Evolutionary conservation across 2,329 filamentous ascomycete genomes (phyloP).

Genomic region (Fusarium xylarioides): DNA sequence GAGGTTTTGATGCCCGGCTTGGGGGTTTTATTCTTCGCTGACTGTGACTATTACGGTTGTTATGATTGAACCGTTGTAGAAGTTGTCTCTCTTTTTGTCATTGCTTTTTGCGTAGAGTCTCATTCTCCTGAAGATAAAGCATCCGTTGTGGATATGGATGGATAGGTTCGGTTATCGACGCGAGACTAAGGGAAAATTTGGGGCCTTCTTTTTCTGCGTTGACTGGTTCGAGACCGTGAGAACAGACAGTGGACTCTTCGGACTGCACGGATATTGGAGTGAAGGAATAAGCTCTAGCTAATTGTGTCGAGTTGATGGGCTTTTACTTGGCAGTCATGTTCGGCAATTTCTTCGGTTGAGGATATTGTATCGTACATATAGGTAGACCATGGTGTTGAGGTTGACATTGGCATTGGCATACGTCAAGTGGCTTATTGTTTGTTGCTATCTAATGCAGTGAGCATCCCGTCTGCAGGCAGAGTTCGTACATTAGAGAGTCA

Average conservation of each 20-base stretch:
- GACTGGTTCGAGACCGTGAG: neutral
- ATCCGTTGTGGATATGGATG: neutral
- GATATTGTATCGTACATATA: neutral
- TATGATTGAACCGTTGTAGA: neutral
- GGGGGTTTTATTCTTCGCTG: neutral
- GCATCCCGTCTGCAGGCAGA: neutral
- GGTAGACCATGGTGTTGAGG: constrained; percentile 11
- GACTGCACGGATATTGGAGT: neutral
- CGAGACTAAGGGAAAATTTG: neutral
- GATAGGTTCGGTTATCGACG: constrained; percentile 23
- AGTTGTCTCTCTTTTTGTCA: neutral
- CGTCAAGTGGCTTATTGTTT: neutral
- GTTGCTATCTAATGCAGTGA: neutral
- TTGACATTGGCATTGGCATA: constrained; percentile 11
- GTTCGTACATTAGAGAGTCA: neutral
- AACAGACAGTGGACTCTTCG: constrained; percentile 1
- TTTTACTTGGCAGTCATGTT: neutral
- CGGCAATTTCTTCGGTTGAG: neutral
- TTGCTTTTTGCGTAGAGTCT: neutral
- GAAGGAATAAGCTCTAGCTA: neutral
- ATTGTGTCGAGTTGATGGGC: neutral
- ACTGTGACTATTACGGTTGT: neutral
- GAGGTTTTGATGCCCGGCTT: neutral
- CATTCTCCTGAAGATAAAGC: neutral
- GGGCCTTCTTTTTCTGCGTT: neutral